Base-by-base conservation (phyloP, 768 basidiomycete genomes). In the Tephrocybe sp. region DNA sequence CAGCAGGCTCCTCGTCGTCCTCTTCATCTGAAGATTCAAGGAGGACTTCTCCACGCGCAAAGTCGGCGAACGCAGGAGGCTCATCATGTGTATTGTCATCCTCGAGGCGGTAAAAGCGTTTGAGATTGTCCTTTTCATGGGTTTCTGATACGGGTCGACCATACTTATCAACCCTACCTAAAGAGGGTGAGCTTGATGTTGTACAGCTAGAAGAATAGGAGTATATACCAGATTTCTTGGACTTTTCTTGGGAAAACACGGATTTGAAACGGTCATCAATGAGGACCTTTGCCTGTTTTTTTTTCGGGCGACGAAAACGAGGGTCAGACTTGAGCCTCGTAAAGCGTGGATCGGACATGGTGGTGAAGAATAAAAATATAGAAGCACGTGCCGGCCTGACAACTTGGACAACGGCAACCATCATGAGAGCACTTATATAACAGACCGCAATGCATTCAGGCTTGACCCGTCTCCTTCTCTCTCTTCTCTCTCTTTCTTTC, bases 211-310 rank as follows among this genome's bases (percentile, higher is more conserved):
- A 45, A 45, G 34, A 39, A 10, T 5, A n/a, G 44, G 38, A 18
- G 26, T 43, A 49, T 23, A 4, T 48, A 54, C 55, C 54, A 10
- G 44, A 33, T 55, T 57, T 48, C 50, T 70, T 68, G 55, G 64
- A 65, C 64, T 77, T 76, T 57, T 65, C 73, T 46, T 74, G 70
- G 12, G 74, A 69, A 38, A 98, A 83, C 17, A 97, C 78, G 48
- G 77, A 73, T 67, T 88, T 91, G 79, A 98, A 99, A 20, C 97
- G 85, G 10, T 93, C 86, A 66, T 99, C 97, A 32, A 98, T 80
- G 47, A 88, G 81, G 46, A 97, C 86, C 68, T 94, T 97, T 57
- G 82, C 73, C 51, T 84, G 73, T 30, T 86, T 83, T 68, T 86
- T 91, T 65, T 84, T 90, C 2, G 91, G 89, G 26, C 81, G 80